Conservation (phyloP, 2,329 filamentous ascomycete species). For the Parascedosporium putredinis region DNA sequence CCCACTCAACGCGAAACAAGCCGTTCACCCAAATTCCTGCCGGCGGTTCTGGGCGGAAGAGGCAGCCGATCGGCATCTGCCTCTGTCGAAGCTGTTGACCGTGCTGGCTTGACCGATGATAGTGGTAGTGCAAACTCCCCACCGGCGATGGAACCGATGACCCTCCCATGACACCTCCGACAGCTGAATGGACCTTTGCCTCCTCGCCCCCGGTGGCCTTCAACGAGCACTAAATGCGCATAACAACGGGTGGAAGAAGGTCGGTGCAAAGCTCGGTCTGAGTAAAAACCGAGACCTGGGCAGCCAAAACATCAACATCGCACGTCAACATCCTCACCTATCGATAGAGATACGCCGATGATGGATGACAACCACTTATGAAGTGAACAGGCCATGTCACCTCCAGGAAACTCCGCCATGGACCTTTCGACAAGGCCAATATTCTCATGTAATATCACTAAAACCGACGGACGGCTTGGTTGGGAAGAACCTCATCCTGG, state of each 20-base stretch:
- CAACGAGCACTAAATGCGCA: conserved; percentile 44
- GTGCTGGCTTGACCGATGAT: conserved; percentile 52
- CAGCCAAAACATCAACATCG: conserved; percentile 18
- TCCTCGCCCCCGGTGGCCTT: conserved; percentile 39
- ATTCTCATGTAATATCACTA: too few relatives aligned
- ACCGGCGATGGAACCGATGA: conserved; percentile 52
- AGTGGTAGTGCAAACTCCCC: conserved; percentile 51
- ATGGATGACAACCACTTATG: conserved; percentile 38
- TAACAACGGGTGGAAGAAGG: conserved; percentile 53
- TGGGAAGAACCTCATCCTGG: conserved; percentile 39
- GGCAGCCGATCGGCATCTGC: conserved; percentile 32
- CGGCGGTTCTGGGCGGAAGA: conserved; percentile 25
- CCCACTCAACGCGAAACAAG: conserved; percentile 25
- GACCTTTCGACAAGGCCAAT: conserved; percentile 16
- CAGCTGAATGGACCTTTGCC: conserved; percentile 43
- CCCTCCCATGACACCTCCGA: conserved; percentile 65
- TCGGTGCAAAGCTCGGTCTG: conserved; percentile 50
- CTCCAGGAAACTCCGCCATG: conserved; percentile 25
- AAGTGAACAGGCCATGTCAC: conserved; percentile 47
- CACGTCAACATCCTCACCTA: conserved; percentile 28
- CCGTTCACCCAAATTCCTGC: conserved; percentile 36
- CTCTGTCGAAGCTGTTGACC: conserved; percentile 34
- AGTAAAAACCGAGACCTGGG: conserved; percentile 5
- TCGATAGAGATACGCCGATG: conserved; percentile 24
- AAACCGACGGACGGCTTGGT: conserved; percentile 13